These are phyloP conservation scores for Globisporangium barbulae DNA, from an alignment of 352 stramenopile species.

Conservation along the genomic window DNA sequence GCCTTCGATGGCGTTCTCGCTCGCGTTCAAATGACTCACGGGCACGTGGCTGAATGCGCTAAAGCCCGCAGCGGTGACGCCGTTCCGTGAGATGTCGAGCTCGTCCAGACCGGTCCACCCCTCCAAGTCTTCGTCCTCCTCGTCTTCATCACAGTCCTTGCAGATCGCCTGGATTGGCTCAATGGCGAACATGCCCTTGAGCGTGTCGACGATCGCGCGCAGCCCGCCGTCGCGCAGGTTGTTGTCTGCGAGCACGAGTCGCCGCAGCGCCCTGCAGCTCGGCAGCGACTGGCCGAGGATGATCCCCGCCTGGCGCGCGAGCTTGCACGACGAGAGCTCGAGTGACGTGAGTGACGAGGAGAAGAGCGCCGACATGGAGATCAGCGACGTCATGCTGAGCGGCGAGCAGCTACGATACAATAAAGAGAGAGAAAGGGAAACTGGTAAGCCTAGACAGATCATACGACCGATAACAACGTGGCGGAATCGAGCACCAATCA, in stretches of 20 bases:
- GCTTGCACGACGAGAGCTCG: conserved; percentile 46
- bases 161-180: background rate
- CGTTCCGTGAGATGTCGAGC: conserved; percentile 45
- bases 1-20: conserved; percentile 34
- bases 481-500: no score
- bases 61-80: conserved; percentile 35
- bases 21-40: conserved; percentile 20
- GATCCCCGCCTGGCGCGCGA: conserved; percentile 54
- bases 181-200: conserved; percentile 22
- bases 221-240: conserved; percentile 53
- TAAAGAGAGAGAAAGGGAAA: background rate
- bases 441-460: no score
- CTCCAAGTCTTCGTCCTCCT: background rate
- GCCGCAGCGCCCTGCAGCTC: conserved; percentile 23
- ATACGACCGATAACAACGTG: no score
- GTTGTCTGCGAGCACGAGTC: conserved; percentile 43
- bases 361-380: conserved; percentile 39
- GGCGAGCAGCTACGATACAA: conserved; percentile 31
- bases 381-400: conserved; percentile 57
- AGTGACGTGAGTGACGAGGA: conserved; percentile 33
- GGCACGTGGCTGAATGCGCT: conserved; percentile 24
- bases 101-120: conserved; percentile 25
- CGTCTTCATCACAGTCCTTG: background rate
- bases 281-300: conserved; percentile 58
- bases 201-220: conserved; percentile 42